Conservation (phyloP, 768 basidiomycete genomes). For the Suillus discolor region DNA sequence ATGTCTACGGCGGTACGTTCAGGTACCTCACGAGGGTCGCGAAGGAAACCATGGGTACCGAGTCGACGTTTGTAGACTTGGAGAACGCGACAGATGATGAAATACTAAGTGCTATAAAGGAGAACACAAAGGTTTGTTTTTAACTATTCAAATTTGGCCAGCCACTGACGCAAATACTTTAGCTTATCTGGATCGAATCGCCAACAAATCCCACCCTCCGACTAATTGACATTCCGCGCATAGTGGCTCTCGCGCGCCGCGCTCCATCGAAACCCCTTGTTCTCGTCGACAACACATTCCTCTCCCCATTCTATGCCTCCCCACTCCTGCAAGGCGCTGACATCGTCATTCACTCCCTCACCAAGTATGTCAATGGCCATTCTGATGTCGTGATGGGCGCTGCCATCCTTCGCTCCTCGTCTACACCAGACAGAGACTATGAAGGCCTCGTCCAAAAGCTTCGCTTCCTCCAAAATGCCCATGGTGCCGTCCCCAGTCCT, state of each 20-base stretch:
- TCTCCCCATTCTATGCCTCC: slow-evolving; percentile 89
- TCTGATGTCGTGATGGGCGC: slow-evolving; percentile 93
- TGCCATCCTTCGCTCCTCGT: slow-evolving; percentile 59
- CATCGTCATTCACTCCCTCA: slow-evolving; percentile 80
- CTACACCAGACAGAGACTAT: slow-evolving; percentile 34
- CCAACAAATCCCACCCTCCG: slow-evolving; percentile 95
- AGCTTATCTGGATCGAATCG: slow-evolving; percentile 94
- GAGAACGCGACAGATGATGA: slow-evolving; percentile 67
- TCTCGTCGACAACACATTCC: slow-evolving; percentile 93
- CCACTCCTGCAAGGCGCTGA: slow-evolving; percentile 87
- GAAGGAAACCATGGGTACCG: slow-evolving; percentile 59
- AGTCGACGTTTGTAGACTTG: slow-evolving; percentile 81
- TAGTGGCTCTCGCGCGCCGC: slow-evolving; percentile 64
- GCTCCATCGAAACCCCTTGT: slow-evolving; percentile 73
- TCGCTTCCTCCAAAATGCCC: slow-evolving; percentile 89
- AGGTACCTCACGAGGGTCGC: slow-evolving; percentile 78
- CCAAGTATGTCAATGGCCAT: slow-evolving; percentile 94
- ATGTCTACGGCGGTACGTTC: slow-evolving; percentile 94
- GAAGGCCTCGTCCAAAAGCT: slow-evolving; percentile 53
- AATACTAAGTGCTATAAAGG: slow-evolving; percentile 63
- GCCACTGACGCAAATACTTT: slow-evolving; percentile 5
- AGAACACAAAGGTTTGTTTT: slow-evolving; percentile 76
- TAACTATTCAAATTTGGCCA: not conserved
- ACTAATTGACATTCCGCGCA: slow-evolving; percentile 75
- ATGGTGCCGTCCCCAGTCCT: slow-evolving; percentile 81